Percentiles rank a stretch among this genome's conserved stretches.
Evolutionary conservation across 768 basidiomycete species (phyloP).

Genomic region (Leccinum variicolor): DNA sequence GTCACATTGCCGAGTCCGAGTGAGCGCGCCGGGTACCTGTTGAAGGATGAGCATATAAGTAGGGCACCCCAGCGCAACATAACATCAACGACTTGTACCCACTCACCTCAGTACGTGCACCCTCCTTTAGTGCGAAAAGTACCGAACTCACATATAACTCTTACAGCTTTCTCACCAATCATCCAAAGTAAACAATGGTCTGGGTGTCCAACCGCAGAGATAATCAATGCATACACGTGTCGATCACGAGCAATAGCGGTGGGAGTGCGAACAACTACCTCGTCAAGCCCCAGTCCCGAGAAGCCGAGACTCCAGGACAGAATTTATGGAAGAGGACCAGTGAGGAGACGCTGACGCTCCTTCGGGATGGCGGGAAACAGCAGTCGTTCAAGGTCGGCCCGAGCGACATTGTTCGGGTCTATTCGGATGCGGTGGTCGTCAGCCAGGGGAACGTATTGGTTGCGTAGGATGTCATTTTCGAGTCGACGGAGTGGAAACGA

Average conservation of each 20-base stretch:
- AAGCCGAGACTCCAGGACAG: background rate
- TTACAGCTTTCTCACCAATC: too few species aligned
- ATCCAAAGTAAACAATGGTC: constrained; percentile 1
- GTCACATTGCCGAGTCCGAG: too few species aligned
- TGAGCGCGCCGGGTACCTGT: too few species aligned
- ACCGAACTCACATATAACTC: too few species aligned
- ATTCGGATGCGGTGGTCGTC: constrained; percentile 8
- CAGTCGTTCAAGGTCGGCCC: constrained; percentile 7
- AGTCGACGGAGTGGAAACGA: background rate
- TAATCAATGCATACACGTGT: background rate
- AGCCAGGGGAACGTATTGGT: constrained; percentile 1
- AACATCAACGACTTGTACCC: too few species aligned
- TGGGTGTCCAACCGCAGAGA: constrained; percentile 13
- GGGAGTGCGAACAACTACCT: background rate
- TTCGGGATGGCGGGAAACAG: constrained; percentile 1
- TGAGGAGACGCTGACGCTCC: constrained; percentile 5
- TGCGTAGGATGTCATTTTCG: background rate
- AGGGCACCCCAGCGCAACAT: too few species aligned
- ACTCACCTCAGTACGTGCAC: too few species aligned
- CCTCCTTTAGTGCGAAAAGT: too few species aligned
- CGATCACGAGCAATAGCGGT: constrained; percentile 4
- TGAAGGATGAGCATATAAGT: too few species aligned
- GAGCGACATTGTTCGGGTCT: constrained; percentile 13
- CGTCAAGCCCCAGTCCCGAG: background rate
- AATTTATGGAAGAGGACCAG: constrained; percentile 10